These are phyloP conservation scores for Anthracocystis walkeri DNA, from an alignment of 1,284 basidiomycete genomes.

Conservation along the genomic window DNA sequence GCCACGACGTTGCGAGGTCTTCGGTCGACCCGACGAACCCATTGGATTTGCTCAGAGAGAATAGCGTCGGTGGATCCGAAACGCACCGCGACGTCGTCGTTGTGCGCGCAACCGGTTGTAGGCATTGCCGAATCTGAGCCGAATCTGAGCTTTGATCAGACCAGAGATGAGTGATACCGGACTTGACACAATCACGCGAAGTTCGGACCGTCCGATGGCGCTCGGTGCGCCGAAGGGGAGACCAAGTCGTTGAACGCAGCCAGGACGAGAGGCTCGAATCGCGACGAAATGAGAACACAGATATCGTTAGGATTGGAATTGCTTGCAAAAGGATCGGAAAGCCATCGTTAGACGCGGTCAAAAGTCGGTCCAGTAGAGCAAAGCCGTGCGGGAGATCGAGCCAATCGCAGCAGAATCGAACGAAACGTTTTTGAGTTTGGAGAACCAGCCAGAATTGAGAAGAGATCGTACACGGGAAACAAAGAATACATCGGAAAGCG, in stretches of 20 bases:
- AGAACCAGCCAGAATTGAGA: constrained; percentile 17
- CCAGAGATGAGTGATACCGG: background rate
- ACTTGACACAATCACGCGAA: constrained; percentile 1
- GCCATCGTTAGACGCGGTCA: constrained; percentile 14
- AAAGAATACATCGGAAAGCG: constrained; percentile 23
- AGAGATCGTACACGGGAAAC: constrained; percentile 17
- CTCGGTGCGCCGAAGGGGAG: background rate
- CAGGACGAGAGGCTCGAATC: constrained; percentile 5
- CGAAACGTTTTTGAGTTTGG: constrained; percentile 12
- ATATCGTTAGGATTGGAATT: constrained; percentile 18
- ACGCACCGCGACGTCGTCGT: background rate
- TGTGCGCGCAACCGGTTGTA: background rate
- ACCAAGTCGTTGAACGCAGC: constrained; percentile 7
- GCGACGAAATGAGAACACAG: constrained; percentile 4
- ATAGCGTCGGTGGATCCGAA: background rate
- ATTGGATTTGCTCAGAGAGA: background rate
- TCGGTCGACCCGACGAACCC: background rate
- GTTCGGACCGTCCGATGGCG: background rate
- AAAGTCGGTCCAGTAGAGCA: background rate
- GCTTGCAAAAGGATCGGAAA: constrained; percentile 14
- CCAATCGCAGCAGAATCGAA: constrained; percentile 1
- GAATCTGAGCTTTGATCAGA: background rate
- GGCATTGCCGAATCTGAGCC: background rate
- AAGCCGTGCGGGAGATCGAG: background rate
- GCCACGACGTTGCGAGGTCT: background rate